Evolutionary conservation across 306 rosid species (phyloP).

Genomic region (Amphicarpaea edgeworthii): DNA sequence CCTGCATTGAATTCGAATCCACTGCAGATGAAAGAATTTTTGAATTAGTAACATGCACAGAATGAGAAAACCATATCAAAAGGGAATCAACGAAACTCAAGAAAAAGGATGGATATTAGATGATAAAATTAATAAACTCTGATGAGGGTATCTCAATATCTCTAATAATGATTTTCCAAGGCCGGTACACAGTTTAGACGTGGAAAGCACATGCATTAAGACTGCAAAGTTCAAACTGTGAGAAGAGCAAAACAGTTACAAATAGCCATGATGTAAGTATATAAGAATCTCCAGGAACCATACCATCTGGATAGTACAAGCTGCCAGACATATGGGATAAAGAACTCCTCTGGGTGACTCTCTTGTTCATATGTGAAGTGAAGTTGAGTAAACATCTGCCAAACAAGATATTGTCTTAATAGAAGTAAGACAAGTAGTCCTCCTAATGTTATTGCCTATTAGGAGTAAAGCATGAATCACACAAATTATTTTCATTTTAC

Average conservation of each 20-base stretch:
- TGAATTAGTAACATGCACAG: conserved; percentile 18
- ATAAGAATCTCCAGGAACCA: conserved; percentile 26
- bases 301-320: conserved; percentile 80
- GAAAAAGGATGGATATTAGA: neutral
- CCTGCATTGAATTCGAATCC: conserved; percentile 64
- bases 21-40: conserved; percentile 49
- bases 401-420: conserved; percentile 15
- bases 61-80: neutral
- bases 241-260: conserved; percentile 2
- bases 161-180: conserved; percentile 23
- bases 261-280: neutral
- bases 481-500: conserved; percentile 46
- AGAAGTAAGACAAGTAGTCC: neutral
- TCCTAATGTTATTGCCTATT: conserved; percentile 1
- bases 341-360: conserved; percentile 85
- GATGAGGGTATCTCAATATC: neutral
- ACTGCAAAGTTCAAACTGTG: conserved; percentile 5
- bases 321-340: conserved; percentile 86
- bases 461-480: conserved; percentile 1
- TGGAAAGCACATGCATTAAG: neutral
- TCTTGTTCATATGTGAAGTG: conserved; percentile 90
- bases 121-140: neutral
- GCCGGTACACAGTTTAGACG: neutral
- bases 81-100: conserved; percentile 1
- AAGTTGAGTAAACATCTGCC: conserved; percentile 78